Conservation (phyloP, 1,139 yeast species). For the Yamadazyma atlantica region DNA sequence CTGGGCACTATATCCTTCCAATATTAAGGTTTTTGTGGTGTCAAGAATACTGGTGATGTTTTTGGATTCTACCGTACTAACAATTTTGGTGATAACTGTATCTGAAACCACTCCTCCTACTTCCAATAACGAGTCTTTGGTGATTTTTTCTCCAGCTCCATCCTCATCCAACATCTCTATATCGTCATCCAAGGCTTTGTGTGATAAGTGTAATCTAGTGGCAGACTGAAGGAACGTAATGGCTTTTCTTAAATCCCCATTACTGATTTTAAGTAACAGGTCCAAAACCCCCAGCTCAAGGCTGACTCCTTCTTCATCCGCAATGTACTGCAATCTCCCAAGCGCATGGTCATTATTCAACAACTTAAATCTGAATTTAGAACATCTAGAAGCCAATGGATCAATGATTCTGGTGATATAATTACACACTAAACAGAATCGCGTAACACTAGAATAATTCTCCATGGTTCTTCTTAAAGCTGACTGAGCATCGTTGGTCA, state of each 20-base stretch:
- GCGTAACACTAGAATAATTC: slow-evolving; percentile 82
- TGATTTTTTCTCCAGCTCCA: slow-evolving; percentile 26
- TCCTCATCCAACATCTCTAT: slow-evolving; percentile 27
- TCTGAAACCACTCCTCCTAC: slow-evolving; percentile 84
- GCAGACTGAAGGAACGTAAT: slow-evolving; percentile 91
- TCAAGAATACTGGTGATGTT: slow-evolving; percentile 37
- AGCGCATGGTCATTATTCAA: slow-evolving; percentile 72
- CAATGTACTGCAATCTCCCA: slow-evolving; percentile 61
- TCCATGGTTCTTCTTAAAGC: slow-evolving; percentile 97
- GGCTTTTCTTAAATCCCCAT: slow-evolving; percentile 91
- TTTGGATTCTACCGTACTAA: slow-evolving; percentile 39
- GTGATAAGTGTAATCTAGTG: slow-evolving; percentile 53
- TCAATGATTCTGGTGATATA: slow-evolving; percentile 95
- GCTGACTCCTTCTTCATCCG: slow-evolving; percentile 50
- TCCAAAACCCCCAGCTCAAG: slow-evolving; percentile 50
- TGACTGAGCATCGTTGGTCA: slow-evolving; percentile 98
- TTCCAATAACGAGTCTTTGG: slow-evolving; percentile 56
- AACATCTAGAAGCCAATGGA: slow-evolving; percentile 94
- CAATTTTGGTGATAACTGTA: slow-evolving; percentile 44
- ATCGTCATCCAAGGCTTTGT: slow-evolving; percentile 16
- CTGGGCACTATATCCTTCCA: slow-evolving; percentile 86
- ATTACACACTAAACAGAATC: slow-evolving; percentile 93
- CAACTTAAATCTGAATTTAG: slow-evolving; percentile 86
- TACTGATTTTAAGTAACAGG: slow-evolving; percentile 64
- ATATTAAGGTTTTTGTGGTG: slow-evolving; percentile 54